phyloP scores from a whole-genome alignment of 2,329 filamentous ascomycete genomes.

The Cytospora piceicola region DNA sequence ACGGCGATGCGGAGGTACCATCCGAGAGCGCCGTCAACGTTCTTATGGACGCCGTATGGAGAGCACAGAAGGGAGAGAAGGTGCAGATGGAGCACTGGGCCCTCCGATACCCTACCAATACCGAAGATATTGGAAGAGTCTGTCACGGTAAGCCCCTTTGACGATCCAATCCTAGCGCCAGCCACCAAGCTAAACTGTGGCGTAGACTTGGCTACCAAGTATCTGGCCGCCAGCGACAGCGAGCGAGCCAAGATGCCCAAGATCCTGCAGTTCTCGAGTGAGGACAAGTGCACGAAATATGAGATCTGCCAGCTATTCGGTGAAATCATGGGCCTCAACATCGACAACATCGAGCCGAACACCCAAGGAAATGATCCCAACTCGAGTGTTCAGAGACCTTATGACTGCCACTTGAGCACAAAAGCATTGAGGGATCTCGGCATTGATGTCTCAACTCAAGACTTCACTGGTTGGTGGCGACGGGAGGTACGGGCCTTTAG shows the following conservation, averaged over 20 bases:
- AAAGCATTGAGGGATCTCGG: constrained; percentile 71
- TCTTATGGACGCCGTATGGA: constrained; percentile 76
- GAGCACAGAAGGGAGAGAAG: constrained; percentile 66
- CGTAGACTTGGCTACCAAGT: constrained; percentile 71
- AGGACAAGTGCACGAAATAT: constrained; percentile 87
- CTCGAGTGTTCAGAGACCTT: constrained; percentile 76
- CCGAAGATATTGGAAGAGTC: constrained; percentile 81
- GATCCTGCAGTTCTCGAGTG: constrained; percentile 83
- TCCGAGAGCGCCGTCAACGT: constrained; percentile 83
- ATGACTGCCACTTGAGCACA: constrained; percentile 86
- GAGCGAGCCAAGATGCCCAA: constrained; percentile 62
- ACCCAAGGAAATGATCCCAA: constrained; percentile 73
- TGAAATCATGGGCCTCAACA: constrained; percentile 76
- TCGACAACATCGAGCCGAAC: constrained; percentile 70
- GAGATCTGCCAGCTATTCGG: constrained; percentile 80
- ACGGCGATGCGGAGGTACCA: constrained; percentile 72
- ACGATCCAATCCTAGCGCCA: neutral
- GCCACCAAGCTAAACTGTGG: constrained; percentile 17
- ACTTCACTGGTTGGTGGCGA: constrained; percentile 84
- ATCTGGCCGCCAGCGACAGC: constrained; percentile 51
- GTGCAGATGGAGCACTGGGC: constrained; percentile 88
- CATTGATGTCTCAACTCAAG: constrained; percentile 72
- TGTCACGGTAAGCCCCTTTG: constrained; percentile 60
- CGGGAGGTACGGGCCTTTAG: constrained; percentile 63
- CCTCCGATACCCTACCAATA: constrained; percentile 84